A percentile compares a stretch with the other conserved stretches of the same genome.
These are phyloP conservation scores for Talaromyces sp. DNA, from an alignment of 2,329 filamentous ascomycete genomes.

Conservation along the genomic window DNA sequence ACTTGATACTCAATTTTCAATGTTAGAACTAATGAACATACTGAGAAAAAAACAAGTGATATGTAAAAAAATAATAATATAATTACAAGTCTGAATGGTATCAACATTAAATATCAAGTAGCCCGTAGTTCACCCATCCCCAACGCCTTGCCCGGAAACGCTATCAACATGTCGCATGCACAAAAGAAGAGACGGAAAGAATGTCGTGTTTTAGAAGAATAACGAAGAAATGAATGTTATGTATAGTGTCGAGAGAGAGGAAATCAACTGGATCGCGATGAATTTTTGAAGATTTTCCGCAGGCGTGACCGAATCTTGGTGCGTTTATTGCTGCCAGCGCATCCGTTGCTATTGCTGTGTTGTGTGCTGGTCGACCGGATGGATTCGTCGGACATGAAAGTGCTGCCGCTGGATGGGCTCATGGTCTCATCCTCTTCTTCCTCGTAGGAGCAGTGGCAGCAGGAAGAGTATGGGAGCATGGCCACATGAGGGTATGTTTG, in stretches of 20 bases:
- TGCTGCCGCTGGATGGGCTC: constrained; percentile 14
- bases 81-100: not conserved
- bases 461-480: constrained; percentile 29
- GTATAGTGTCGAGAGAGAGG: not conserved
- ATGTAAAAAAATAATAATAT: not conserved
- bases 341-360: not conserved
- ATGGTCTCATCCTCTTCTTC: constrained; percentile 21
- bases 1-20: too few species aligned
- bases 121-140: not conserved
- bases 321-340: constrained; percentile 2
- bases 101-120: not conserved
- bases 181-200: not conserved
- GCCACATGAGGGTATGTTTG: constrained; percentile 34
- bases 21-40: not conserved
- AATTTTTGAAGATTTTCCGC: constrained; percentile 2
- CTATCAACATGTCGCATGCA: not conserved
- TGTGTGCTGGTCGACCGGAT: not conserved
- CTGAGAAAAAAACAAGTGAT: not conserved
- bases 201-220: not conserved
- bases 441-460: constrained; percentile 21
- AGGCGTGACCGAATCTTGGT: constrained; percentile 9
- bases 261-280: not conserved
- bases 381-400: constrained; percentile 16
- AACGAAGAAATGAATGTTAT: not conserved
- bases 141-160: not conserved